These are phyloP conservation scores for Aspergillus pseudonomiae DNA, from an alignment of 2,329 filamentous ascomycete genomes.

Conservation along the genomic window DNA sequence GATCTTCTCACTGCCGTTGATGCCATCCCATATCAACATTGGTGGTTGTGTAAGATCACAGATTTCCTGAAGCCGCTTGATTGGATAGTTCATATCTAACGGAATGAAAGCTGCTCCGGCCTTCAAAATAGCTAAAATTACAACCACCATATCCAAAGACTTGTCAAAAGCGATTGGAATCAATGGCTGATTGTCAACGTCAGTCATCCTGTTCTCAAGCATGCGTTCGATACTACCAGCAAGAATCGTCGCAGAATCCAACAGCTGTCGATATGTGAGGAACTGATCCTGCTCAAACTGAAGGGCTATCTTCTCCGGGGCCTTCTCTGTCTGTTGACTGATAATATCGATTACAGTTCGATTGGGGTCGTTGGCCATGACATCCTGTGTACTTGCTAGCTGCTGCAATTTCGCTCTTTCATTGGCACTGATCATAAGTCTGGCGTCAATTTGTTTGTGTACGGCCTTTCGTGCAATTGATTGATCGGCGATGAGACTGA, in stretches of 20 bases:
- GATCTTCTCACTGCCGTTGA: background rate
- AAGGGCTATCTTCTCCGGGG: constrained; percentile 12
- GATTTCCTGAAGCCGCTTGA: constrained; percentile 1
- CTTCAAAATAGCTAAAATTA: constrained; percentile 8
- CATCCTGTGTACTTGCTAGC: background rate
- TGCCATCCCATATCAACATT: constrained; percentile 8
- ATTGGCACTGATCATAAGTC: background rate
- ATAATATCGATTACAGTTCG: background rate
- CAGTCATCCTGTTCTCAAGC: background rate
- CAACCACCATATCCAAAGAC: constrained; percentile 7
- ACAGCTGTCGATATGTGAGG: constrained; percentile 9
- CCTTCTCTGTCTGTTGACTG: background rate
- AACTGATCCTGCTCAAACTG: constrained; percentile 9
- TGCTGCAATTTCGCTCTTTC: background rate
- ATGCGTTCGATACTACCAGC: background rate
- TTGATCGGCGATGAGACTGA: background rate
- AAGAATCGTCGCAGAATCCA: background rate
- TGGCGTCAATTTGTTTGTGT: background rate
- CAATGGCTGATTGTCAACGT: background rate
- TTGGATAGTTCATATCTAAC: constrained; percentile 5
- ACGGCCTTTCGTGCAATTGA: background rate
- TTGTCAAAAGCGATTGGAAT: constrained; percentile 10
- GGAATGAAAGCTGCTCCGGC: constrained; percentile 9
- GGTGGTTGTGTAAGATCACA: background rate
- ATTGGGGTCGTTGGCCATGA: background rate